Conservation (phyloP, 352 stramenopile species). For the Phytophthora podocarpi region DNA sequence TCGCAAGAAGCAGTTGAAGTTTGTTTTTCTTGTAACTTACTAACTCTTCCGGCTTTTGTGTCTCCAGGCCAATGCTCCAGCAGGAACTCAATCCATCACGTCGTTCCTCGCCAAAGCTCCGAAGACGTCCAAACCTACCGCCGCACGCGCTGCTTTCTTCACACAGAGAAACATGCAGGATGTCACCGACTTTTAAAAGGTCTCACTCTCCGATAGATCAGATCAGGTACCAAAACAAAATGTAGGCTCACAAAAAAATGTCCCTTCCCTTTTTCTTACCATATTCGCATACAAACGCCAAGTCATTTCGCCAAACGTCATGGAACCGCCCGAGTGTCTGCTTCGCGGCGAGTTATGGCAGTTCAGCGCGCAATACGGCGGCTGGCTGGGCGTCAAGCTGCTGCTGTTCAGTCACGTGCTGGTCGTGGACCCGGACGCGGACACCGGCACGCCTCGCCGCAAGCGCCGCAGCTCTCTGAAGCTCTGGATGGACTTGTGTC, state of each 20-base stretch:
- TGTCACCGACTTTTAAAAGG: constrained; percentile 69
- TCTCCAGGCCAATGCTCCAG: constrained; percentile 53
- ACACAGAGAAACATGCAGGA: constrained; percentile 57
- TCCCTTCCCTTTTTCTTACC: background rate
- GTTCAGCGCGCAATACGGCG: constrained; percentile 58
- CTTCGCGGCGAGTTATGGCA: constrained; percentile 48
- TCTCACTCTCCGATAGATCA: no score
- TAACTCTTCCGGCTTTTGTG: background rate
- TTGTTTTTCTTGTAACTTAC: background rate
- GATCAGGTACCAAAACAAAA: no score
- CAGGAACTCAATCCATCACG: constrained; percentile 78
- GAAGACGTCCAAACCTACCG: constrained; percentile 27
- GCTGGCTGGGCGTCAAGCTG: constrained; percentile 52
- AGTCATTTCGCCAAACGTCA: constrained; percentile 2
- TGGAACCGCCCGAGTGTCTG: constrained; percentile 43
- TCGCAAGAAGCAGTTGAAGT: constrained; percentile 8
- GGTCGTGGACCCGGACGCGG: constrained; percentile 55
- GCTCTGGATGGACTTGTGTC: constrained; percentile 56
- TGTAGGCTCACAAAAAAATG: background rate
- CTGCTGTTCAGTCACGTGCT: constrained; percentile 54
- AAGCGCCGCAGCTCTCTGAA: constrained; percentile 53
- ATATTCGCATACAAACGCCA: constrained; percentile 9
- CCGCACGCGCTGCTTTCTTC: constrained; percentile 57
- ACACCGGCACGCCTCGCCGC: constrained; percentile 41
- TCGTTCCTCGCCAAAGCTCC: constrained; percentile 63